Evolutionary conservation across 345 rosid genomes (phyloP).

Genomic region (Salix koriyanagi): DNA sequence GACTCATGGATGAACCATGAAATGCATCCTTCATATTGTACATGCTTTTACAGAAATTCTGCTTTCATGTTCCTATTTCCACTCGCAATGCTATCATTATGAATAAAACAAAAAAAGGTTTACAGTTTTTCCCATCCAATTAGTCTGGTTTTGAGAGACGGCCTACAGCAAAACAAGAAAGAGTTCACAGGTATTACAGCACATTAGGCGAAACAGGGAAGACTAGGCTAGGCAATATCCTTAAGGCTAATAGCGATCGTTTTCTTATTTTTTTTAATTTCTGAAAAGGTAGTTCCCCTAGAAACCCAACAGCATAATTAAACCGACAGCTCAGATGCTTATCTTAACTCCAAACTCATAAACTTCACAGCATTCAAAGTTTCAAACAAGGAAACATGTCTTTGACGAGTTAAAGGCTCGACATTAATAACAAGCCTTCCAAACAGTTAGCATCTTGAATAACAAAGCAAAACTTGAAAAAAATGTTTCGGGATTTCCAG

Average conservation of each 20-base stretch:
- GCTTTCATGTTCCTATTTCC: background rate
- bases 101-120: background rate
- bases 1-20: background rate
- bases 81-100: background rate
- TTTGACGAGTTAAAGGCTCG: no score
- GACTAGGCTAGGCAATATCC: background rate
- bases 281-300: background rate
- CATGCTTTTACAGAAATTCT: background rate
- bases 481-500: background rate
- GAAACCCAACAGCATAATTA: background rate
- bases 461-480: background rate
- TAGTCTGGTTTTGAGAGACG: background rate
- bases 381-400: background rate
- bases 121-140: no score
- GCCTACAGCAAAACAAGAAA: background rate
- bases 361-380: background rate
- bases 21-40: background rate
- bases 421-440: background rate
- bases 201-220: background rate
- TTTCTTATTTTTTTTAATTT: no score
- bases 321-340: background rate
- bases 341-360: background rate
- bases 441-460: background rate
- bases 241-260: background rate
- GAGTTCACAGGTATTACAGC: background rate